These are phyloP conservation scores for Deuterostichococcus epilithicus DNA, from an alignment of 139 green algal genomes.

Conservation along the genomic window DNA sequence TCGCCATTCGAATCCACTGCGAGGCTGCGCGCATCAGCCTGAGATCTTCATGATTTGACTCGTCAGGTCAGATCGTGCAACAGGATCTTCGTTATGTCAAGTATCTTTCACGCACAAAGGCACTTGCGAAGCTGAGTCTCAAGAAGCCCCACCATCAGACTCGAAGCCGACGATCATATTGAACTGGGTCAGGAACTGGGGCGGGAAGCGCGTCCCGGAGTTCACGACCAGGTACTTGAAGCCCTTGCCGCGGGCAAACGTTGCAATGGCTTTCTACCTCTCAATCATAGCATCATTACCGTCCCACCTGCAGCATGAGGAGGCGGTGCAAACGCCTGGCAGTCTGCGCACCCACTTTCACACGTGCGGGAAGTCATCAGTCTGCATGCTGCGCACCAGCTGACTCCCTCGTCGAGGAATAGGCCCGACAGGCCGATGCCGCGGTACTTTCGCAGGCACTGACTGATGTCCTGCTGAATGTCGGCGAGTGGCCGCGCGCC, in stretches of 20 bases:
- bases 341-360: no score
- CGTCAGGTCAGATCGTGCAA: no score
- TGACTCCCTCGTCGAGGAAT: neutral
- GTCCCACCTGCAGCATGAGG: neutral
- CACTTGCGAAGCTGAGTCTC: neutral
- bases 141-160: neutral
- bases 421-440: neutral
- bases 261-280: neutral
- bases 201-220: neutral
- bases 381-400: neutral
- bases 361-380: no score
- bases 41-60: no score
- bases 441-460: no score
- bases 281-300: neutral
- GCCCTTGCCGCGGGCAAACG: neutral
- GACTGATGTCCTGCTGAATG: neutral
- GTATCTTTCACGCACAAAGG: no score
- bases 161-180: neutral
- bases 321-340: neutral
- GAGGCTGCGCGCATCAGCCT: no score
- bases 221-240: neutral
- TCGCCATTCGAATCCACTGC: neutral
- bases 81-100: no score
- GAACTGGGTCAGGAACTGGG: neutral
- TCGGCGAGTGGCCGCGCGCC: neutral